Evolutionary conservation across 805 yeast species (phyloP), one percentile per base, ranked within the genome.

Genomic region (Candida montana): DNA sequence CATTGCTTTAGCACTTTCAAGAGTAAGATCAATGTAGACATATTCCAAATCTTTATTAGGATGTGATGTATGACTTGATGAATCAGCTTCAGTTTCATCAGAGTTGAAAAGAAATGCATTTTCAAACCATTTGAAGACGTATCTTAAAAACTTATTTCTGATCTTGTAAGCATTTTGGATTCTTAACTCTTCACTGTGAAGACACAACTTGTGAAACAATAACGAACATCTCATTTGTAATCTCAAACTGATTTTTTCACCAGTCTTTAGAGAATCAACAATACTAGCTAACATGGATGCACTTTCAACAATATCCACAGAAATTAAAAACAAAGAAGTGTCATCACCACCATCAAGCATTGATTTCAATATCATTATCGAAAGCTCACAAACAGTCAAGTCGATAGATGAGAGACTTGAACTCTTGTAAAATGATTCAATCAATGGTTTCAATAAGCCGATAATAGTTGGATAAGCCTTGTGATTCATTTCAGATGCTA

Each of bases 401-500:
- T 64, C 62, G n/a, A 52, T 52, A 5, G 52, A 51, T 3, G 58
- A 46, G 17, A 61, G 52, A 9, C 41, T 39, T 0, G 54, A 51
- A 10, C 58, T 45, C 5, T 45, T 41, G 24, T 46, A 44, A 31
- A 68, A 62, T 13, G 56, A 58, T 2, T 58, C 61, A 4, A 74
- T 65, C 18, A 65, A 57, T 3, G 56, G 53, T 37, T 59, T 65
- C 31, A 82, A 53, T 41, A 71, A 71, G 7, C 63, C 58, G 37
- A 79, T 67, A 17, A 81, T 64, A 45, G 69, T 52, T 40, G 68
- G 71, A 54, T 73, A 72, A 12, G 79, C 71, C 20, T 68, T 65
- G 11, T 88, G 77, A 62, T 83, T 81, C 35, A 81, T 60, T 43
- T 83, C 90, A 24, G 72, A 63, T 12, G 83, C 77, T 33, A 88